Percentiles rank a stretch among this genome's conserved stretches.
These are phyloP conservation scores for Metschnikowia lunata DNA, from an alignment of 805 yeast genomes.

Conservation along the genomic window DNA sequence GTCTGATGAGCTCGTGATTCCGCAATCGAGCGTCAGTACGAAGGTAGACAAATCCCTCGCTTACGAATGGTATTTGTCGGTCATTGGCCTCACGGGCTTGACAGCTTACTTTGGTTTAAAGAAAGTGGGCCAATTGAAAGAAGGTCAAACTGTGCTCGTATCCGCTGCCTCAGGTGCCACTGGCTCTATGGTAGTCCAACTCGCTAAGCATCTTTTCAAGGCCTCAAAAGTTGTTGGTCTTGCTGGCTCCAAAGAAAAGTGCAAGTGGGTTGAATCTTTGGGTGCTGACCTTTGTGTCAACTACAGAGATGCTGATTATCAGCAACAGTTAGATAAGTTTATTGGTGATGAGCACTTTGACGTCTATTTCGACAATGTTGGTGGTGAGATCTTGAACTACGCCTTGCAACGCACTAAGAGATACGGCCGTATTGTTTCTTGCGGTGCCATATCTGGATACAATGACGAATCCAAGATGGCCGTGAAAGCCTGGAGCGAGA, in stretches of 20 bases:
- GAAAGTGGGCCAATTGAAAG: slow-evolving; percentile 43
- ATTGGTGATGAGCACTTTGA: slow-evolving; percentile 49
- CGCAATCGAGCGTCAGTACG: slow-evolving; percentile 22
- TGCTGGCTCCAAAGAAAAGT: slow-evolving; percentile 57
- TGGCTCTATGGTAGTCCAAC: slow-evolving; percentile 56
- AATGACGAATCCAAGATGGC: slow-evolving; percentile 37
- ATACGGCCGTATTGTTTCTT: slow-evolving; percentile 48
- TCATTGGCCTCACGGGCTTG: slow-evolving; percentile 53
- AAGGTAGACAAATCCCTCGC: slow-evolving; percentile 31
- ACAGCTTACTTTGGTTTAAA: slow-evolving; percentile 57
- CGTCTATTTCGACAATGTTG: slow-evolving; percentile 59
- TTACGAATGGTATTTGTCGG: slow-evolving; percentile 42
- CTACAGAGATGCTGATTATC: slow-evolving; percentile 40
- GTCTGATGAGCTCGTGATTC: slow-evolving; percentile 44
- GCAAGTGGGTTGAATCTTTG: slow-evolving; percentile 48
- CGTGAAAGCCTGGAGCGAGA: slow-evolving; percentile 38
- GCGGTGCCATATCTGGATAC: slow-evolving; percentile 62
- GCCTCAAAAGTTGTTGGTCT: slow-evolving; percentile 57
- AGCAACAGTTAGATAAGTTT: slow-evolving; percentile 25
- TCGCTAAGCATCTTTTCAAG: slow-evolving; percentile 49
- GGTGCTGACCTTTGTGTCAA: slow-evolving; percentile 54
- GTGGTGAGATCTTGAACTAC: slow-evolving; percentile 52
- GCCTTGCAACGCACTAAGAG: slow-evolving; percentile 37
- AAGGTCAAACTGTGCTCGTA: slow-evolving; percentile 46
- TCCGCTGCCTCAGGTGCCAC: slow-evolving; percentile 76